Evolutionary conservation across 805 yeast species (phyloP).

Genomic region (Wickerhamiella cacticola): DNA sequence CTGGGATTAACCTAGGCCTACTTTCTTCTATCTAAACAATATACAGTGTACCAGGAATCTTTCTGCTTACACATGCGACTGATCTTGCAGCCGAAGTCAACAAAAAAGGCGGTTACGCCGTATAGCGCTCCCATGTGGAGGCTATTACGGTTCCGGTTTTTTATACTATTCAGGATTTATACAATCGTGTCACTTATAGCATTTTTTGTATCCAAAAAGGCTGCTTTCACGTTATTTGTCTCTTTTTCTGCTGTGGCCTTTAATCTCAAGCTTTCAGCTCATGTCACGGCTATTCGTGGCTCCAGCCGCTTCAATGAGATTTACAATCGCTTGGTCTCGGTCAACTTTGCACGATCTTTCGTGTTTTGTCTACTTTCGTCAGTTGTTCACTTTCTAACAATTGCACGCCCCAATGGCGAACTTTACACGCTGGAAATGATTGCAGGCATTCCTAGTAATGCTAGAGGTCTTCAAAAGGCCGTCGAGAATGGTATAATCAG

Average conservation of each 20-base stretch:
- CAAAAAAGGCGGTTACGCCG: slow-evolving; percentile 8
- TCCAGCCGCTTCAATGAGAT: slow-evolving; percentile 7
- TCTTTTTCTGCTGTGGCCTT: neutral
- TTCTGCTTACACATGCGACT: slow-evolving; percentile 11
- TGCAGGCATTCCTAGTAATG: slow-evolving; percentile 2
- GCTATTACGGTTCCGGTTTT: slow-evolving; percentile 1
- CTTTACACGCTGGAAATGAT: slow-evolving; percentile 3
- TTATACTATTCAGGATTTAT: neutral
- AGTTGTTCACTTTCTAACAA: neutral
- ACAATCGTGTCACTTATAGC: neutral
- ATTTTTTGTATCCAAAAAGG: neutral
- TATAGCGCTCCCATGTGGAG: slow-evolving; percentile 1
- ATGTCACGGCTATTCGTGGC: neutral
- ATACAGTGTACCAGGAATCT: no score
- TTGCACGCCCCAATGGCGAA: neutral
- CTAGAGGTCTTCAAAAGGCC: slow-evolving; percentile 1
- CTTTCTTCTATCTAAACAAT: no score
- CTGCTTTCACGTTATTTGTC: neutral
- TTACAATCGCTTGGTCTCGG: neutral
- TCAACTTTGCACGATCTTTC: neutral
- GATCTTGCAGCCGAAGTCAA: slow-evolving; percentile 11
- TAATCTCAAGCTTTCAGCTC: neutral
- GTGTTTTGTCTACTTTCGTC: neutral
- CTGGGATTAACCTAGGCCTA: no score
- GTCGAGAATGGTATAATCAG: neutral